Evolutionary conservation across 768 basidiomycete genomes (phyloP).

Genomic region (Collybia nuda): DNA sequence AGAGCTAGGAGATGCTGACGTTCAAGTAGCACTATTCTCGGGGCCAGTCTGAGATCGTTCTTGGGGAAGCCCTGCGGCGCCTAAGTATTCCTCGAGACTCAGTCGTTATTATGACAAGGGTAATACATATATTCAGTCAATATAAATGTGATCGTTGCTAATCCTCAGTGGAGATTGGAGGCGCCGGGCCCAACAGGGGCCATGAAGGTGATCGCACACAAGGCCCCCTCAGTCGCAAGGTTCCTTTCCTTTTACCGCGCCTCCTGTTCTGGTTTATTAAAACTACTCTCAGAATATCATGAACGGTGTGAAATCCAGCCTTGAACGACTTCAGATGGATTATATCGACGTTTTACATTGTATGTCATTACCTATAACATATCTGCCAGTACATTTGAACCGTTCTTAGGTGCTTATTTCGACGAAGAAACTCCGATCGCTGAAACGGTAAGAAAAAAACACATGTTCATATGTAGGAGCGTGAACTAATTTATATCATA

Average conservation of each 20-base stretch:
- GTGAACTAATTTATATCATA: too few species aligned
- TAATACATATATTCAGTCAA: conserved; percentile 13
- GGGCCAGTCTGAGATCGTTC: conserved; percentile 59
- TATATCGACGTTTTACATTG: conserved; percentile 77
- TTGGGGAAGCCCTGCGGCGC: conserved; percentile 69
- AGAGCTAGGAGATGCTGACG: not conserved
- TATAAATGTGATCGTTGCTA: not conserved
- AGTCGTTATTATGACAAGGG: conserved; percentile 78
- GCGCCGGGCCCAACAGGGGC: too few species aligned
- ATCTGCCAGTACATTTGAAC: not conserved
- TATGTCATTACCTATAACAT: conserved; percentile 14
- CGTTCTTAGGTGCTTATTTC: conserved; percentile 45
- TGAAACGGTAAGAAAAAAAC: conserved; percentile 39
- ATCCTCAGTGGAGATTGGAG: too few species aligned
- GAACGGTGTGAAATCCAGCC: conserved; percentile 56
- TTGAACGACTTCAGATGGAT: conserved; percentile 69
- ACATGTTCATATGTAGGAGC: too few species aligned
- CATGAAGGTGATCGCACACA: too few species aligned
- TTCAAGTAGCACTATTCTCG: conserved; percentile 54
- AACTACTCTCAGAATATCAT: conserved; percentile 57
- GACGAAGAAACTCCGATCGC: conserved; percentile 55
- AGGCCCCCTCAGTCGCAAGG: conserved; percentile 20
- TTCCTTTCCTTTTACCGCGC: not conserved
- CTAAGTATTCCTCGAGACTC: conserved; percentile 64
- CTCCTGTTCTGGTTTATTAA: not conserved